phyloP scores from a whole-genome alignment of 805 yeast genomes.

The Saccharomycopsis guyanensis region DNA sequence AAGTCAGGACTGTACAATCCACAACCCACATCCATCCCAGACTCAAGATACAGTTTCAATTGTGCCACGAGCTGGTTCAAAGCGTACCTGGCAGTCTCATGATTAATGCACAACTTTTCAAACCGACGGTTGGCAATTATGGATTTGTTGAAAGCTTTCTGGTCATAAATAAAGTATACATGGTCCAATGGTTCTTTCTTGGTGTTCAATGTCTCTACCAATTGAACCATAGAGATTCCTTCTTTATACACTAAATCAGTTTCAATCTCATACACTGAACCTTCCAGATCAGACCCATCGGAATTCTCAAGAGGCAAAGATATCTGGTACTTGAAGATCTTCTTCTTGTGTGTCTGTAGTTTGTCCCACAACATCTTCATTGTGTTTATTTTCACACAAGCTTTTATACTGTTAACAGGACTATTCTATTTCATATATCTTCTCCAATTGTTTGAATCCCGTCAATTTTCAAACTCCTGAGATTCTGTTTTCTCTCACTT shows the following conservation, averaged over 20 bases:
- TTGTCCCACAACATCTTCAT: not conserved
- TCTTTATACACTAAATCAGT: not conserved
- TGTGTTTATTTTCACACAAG: too few species aligned
- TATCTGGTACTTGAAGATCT: not conserved
- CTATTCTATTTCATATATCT: too few species aligned
- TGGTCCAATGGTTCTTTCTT: not conserved
- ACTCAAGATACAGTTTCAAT: not conserved
- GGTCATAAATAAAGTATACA: conserved; percentile 10
- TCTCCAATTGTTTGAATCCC: too few species aligned
- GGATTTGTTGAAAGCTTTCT: conserved; percentile 1
- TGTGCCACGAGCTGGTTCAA: conserved; percentile 3
- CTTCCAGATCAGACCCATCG: not conserved
- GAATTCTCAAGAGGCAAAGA: not conserved
- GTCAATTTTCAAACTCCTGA: too few species aligned
- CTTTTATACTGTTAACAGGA: too few species aligned
- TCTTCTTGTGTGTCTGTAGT: not conserved
- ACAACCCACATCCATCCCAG: not conserved
- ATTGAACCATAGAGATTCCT: conserved; percentile 2
- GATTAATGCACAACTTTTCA: not conserved
- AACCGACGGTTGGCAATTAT: not conserved
- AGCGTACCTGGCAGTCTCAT: not conserved
- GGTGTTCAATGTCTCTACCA: conserved; percentile 6
- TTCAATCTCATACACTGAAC: not conserved
- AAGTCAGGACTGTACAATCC: conserved; percentile 14
- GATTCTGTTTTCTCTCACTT: too few species aligned